Conservation (phyloP, 495 filamentous ascomycete species). For the Hapsidospora chrysogenum region DNA sequence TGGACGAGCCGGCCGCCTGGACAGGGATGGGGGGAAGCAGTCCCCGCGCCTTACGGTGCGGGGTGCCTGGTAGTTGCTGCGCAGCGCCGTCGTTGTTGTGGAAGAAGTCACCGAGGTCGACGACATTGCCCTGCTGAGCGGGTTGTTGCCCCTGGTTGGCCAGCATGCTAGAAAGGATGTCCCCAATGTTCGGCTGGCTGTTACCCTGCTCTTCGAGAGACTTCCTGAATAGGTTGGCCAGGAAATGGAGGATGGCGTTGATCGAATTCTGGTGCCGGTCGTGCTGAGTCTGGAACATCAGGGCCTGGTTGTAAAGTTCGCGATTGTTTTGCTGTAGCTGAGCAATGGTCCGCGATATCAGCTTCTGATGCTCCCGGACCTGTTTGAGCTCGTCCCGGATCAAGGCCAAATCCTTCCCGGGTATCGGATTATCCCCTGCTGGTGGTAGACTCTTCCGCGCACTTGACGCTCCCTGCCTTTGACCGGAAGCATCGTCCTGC, state of each 20-base stretch:
- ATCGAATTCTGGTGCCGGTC: conserved; percentile 95
- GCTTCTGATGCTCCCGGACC: conserved; percentile 68
- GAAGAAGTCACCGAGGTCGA: conserved; percentile 54
- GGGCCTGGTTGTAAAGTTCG: conserved; percentile 75
- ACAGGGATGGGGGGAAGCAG: conserved; percentile 26
- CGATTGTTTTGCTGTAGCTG: conserved; percentile 72
- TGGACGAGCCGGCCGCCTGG: conserved; percentile 9
- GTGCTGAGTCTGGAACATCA: conserved; percentile 79
- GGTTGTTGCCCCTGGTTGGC: conserved; percentile 36
- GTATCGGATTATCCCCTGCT: conserved; percentile 19
- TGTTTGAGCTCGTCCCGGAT: conserved; percentile 65
- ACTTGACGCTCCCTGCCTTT: conserved; percentile 6
- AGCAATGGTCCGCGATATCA: conserved; percentile 63
- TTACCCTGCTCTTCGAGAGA: conserved; percentile 41
- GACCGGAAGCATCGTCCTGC: conserved; percentile 17
- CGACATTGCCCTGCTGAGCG: conserved; percentile 40
- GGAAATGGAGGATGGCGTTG: conserved; percentile 90
- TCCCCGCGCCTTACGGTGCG: conserved; percentile 17
- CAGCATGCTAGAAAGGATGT: conserved; percentile 55
- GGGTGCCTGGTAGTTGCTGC: background rate
- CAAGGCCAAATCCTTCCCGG: conserved; percentile 56
- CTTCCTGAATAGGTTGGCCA: conserved; percentile 88
- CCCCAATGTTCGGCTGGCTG: conserved; percentile 44
- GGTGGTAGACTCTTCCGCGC: conserved; percentile 7
- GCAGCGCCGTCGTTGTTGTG: conserved; percentile 22